phyloP scores from a whole-genome alignment of 371 early-diverging fungal species.

The Choanephora cucurbitarum region DNA sequence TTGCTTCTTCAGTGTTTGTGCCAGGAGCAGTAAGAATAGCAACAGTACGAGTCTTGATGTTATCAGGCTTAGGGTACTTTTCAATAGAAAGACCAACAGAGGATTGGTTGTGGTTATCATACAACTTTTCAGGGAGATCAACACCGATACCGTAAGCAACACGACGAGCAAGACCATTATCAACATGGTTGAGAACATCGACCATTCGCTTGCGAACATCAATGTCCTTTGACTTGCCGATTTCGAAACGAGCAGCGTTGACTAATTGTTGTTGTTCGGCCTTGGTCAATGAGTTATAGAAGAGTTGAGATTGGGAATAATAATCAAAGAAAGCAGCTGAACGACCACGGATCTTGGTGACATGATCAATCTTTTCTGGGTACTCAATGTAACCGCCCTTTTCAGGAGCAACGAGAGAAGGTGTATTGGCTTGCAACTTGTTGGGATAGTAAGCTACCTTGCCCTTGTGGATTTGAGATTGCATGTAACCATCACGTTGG shows the following conservation, averaged over 20 bases:
- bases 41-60: conserved; percentile 35
- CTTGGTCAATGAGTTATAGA: conserved; percentile 39
- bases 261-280: conserved; percentile 45
- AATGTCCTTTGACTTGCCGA: conserved; percentile 30
- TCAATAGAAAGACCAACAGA: conserved; percentile 36
- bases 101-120: conserved; percentile 24
- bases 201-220: conserved; percentile 42
- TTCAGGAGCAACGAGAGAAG: conserved; percentile 14
- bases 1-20: conserved; percentile 29
- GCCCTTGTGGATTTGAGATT: conserved; percentile 17
- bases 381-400: conserved; percentile 24
- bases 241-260: conserved; percentile 44
- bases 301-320: conserved; percentile 46
- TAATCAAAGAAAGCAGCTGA: conserved; percentile 36
- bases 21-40: conserved; percentile 43
- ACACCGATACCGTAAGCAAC: conserved; percentile 42
- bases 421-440: conserved; percentile 19
- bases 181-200: conserved; percentile 40
- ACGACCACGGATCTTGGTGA: conserved; percentile 22
- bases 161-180: conserved; percentile 41
- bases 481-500: conserved; percentile 54
- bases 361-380: conserved; percentile 18
- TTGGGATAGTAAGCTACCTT: conserved; percentile 24
- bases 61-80: conserved; percentile 31
- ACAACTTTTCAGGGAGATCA: conserved; percentile 26